These are phyloP conservation scores for Xylariaceae sp. DNA, from an alignment of 2,329 filamentous ascomycete genomes.

Conservation along the genomic window DNA sequence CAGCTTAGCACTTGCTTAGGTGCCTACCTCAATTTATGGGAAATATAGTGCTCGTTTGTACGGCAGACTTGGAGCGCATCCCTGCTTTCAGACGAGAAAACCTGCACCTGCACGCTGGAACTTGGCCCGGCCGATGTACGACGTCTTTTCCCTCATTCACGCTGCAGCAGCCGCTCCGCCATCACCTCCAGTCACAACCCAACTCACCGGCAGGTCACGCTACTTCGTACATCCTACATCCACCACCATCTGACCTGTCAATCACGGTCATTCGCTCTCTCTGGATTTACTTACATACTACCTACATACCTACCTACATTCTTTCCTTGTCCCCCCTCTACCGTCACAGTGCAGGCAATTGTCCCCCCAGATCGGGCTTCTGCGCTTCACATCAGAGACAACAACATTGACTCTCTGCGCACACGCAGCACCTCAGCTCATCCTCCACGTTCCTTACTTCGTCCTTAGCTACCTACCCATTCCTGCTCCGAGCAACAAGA, in stretches of 20 bases:
- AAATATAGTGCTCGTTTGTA: not conserved
- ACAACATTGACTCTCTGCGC: not conserved
- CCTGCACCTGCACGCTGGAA: not conserved
- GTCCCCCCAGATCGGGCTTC: not conserved
- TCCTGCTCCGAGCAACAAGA: not conserved
- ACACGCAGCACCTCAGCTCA: not conserved
- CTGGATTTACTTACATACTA: not conserved
- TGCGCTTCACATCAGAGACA: not conserved
- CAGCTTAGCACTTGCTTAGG: not conserved
- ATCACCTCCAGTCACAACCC: not conserved
- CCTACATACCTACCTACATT: not conserved
- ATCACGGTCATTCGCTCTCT: not conserved
- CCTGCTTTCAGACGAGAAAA: not conserved
- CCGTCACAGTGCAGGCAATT: not conserved
- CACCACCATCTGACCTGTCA: not conserved
- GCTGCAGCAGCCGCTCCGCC: constrained; percentile 1
- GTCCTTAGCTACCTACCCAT: not conserved
- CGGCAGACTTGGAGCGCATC: no score
- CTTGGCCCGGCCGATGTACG: not conserved
- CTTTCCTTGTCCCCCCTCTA: not conserved
- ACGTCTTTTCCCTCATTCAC: not conserved
- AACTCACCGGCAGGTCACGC: not conserved
- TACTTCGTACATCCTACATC: not conserved
- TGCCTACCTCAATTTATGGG: not conserved
- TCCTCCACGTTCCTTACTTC: not conserved